Evolutionary conservation across 2,329 filamentous ascomycete species (phyloP), one percentile per base, ranked within the genome.

Genomic region (Monosporascus sp.): DNA sequence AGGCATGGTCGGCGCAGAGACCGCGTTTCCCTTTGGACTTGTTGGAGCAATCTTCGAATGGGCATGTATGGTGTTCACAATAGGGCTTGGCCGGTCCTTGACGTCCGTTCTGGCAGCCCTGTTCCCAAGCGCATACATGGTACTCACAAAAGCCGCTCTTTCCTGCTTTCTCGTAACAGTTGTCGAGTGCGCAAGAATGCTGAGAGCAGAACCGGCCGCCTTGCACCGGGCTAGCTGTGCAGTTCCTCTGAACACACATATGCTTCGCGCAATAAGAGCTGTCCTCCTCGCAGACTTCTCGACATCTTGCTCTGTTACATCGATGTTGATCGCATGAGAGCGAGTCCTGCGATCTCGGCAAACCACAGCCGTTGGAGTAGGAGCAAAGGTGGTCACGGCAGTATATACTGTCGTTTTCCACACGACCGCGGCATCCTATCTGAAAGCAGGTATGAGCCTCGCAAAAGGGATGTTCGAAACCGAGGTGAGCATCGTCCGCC

Each of bases 51-150:
- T 48, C 50, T 11, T 17, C 45, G 24, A 47, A 47, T 22, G 54
- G 53, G 26, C 58, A 60, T 5, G 58, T 60, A 11, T 60, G 58
- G 2, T 37, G n/a, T 0, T 54, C 52, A 49, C 58, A 60, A n/a
- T 60, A 60, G 3, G 50, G 40, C 22, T 56, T 54, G 7, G 56
- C 51, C 3, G 45, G 35, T 3, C 55, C 35, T 9, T 54, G 51
- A 7, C 56, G 56, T 20, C 55, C 58, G 24, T 44, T 50, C 37
- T 35, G 28, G 7, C 58, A 60, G 0, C 56, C 58, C 8, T 8
- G 6, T 18, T 58, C 52, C 58, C 58, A 60, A 15, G 49, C 24
- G 41, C 58, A 60, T 2, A 56, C 50, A 37, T 60, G 58, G 7
- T 51, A 49, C 20, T 45, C 53, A 31, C 58, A 58, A 54, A 58